These are phyloP conservation scores for Chloroidium sp. DNA, from an alignment of 163 green algal species.

Conservation along the genomic window DNA sequence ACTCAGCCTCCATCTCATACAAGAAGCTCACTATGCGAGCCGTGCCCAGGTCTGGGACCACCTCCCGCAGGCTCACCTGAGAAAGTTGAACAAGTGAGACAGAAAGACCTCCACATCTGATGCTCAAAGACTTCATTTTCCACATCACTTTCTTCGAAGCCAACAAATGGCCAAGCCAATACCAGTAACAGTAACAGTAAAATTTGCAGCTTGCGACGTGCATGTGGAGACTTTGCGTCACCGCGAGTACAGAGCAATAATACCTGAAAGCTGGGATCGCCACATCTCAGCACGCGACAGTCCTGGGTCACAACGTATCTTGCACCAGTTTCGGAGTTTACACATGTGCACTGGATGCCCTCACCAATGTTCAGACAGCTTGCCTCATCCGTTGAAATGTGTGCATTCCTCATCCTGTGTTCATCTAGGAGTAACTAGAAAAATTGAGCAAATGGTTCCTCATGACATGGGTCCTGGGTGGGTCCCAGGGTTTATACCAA, in stretches of 20 bases:
- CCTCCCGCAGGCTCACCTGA: not conserved
- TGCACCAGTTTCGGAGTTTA: not conserved
- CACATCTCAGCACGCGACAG: not conserved
- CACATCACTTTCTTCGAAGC: no score
- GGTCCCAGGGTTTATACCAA: no score
- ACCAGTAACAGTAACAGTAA: not conserved
- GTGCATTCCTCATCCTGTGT: not conserved
- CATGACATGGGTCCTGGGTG: not conserved
- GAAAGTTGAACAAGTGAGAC: not conserved
- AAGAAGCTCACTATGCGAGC: slow-evolving; percentile 13
- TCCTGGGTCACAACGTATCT: not conserved
- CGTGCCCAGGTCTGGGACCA: not conserved
- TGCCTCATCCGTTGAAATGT: not conserved
- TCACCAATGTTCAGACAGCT: not conserved
- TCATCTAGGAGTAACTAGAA: not conserved
- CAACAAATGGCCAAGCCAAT: no score
- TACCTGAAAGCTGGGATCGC: not conserved
- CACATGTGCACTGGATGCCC: not conserved
- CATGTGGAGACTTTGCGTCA: not conserved
- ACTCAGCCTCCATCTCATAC: slow-evolving; percentile 43
- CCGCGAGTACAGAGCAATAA: not conserved
- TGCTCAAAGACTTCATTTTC: no score
- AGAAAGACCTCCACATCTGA: not conserved
- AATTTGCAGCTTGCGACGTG: not conserved
- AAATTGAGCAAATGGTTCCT: not conserved